Evolutionary conservation across 768 basidiomycete species (phyloP).

Genomic region (Filobasidium wieringae): DNA sequence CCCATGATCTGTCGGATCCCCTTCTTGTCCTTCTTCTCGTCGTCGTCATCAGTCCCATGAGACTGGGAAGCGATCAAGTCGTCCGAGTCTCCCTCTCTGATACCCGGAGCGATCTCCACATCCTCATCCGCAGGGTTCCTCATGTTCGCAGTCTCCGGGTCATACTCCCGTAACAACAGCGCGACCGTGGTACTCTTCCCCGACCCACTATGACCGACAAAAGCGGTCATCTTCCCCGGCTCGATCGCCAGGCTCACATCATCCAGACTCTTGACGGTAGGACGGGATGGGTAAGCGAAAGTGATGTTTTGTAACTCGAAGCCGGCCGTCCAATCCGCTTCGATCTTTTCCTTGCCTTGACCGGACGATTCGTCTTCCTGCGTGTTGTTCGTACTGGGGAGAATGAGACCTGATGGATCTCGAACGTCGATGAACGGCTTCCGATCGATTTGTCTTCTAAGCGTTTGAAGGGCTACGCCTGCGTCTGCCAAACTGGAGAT

Average conservation of each 20-base stretch:
- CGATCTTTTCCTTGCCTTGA: not conserved
- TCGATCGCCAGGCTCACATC: slow-evolving; percentile 35
- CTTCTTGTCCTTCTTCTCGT: slow-evolving; percentile 47
- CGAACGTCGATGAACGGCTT: slow-evolving; percentile 31
- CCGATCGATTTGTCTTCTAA: slow-evolving; percentile 31
- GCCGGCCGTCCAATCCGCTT: slow-evolving; percentile 14
- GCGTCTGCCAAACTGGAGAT: slow-evolving; percentile 26
- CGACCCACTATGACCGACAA: slow-evolving; percentile 43
- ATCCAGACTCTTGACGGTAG: slow-evolving; percentile 62
- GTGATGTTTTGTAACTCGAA: slow-evolving; percentile 57
- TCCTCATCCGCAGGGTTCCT: slow-evolving; percentile 43
- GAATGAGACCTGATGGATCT: slow-evolving; percentile 18
- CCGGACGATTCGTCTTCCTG: slow-evolving; percentile 1
- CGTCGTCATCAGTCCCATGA: too few relatives aligned
- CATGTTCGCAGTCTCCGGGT: slow-evolving; percentile 44
- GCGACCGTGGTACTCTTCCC: slow-evolving; percentile 45
- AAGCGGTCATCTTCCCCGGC: slow-evolving; percentile 37
- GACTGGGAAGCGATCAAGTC: slow-evolving; percentile 40
- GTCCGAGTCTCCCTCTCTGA: too few relatives aligned
- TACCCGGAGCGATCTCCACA: slow-evolving; percentile 17
- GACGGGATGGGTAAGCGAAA: slow-evolving; percentile 65
- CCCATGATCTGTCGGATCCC: not conserved
- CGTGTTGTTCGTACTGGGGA: slow-evolving; percentile 2
- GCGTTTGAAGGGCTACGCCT: slow-evolving; percentile 18
- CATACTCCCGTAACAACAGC: slow-evolving; percentile 77